Evolutionary conservation across 441 rosid species (phyloP).

Genomic region (Euphorbia celastroides): DNA sequence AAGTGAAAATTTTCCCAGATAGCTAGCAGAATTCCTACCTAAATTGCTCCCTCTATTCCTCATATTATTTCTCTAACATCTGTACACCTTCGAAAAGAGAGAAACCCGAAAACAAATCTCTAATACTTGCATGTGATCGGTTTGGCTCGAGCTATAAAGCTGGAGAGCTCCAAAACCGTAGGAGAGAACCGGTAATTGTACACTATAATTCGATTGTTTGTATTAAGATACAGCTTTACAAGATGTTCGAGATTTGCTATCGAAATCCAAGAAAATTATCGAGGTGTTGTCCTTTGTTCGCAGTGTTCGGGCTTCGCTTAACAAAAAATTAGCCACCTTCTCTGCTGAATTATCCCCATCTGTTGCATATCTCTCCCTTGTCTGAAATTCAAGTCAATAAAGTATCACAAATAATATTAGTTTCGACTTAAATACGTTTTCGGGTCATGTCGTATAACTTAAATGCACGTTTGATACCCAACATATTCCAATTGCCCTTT

Average conservation of each 20-base stretch:
- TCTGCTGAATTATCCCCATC: conserved; percentile 49
- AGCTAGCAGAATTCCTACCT: conserved; percentile 1
- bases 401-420: no score
- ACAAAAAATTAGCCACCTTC: conserved; percentile 67
- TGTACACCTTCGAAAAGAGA: not conserved
- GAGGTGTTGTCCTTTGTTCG: conserved; percentile 97
- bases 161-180: not conserved
- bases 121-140: conserved; percentile 16
- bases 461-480: no score
- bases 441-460: no score
- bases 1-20: not conserved
- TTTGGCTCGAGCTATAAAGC: not conserved
- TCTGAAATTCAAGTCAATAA: conserved; percentile 27
- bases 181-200: conserved; percentile 8
- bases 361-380: conserved; percentile 36
- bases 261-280: conserved; percentile 77
- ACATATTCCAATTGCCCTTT: no score
- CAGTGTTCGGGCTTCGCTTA: conserved; percentile 77
- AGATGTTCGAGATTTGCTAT: conserved; percentile 30
- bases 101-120: no score
- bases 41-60: no score
- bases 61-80: no score
- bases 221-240: conserved; percentile 38
- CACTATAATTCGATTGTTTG: conserved; percentile 17
- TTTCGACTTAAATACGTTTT: no score